Percentiles rank a stretch among this genome's conserved stretches.
phyloP scores from a whole-genome alignment of 768 basidiomycete genomes.

The Harrya chromipes region DNA sequence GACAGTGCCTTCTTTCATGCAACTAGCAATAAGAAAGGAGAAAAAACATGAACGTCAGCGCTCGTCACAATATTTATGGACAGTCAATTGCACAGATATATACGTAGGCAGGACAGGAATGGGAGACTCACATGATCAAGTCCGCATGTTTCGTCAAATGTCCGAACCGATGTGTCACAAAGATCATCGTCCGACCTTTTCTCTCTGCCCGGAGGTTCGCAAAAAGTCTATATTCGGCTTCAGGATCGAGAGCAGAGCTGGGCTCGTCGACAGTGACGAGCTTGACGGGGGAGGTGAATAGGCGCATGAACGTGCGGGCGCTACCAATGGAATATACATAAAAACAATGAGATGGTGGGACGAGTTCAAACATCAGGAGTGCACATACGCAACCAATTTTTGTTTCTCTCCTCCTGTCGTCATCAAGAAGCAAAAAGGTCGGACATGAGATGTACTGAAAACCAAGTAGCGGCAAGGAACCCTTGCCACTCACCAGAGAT shows the following conservation, averaged over 20 bases:
- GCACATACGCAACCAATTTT: constrained; percentile 25
- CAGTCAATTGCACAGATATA: too few relatives aligned
- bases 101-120: not conserved
- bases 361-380: too few relatives aligned
- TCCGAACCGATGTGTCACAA: constrained; percentile 40
- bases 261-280: constrained; percentile 38
- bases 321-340: constrained; percentile 4
- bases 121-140: constrained; percentile 32
- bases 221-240: constrained; percentile 34
- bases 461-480: too few relatives aligned
- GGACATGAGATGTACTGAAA: too few relatives aligned
- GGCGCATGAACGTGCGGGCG: constrained; percentile 41
- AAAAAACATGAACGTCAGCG: not conserved
- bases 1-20: constrained; percentile 32
- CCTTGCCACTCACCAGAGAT: constrained; percentile 22
- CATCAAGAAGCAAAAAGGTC: not conserved
- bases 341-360: not conserved
- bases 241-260: constrained; percentile 37
- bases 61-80: too few relatives aligned
- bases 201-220: constrained; percentile 24
- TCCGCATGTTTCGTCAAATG: constrained; percentile 38
- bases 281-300: constrained; percentile 29
- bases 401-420: constrained; percentile 31
- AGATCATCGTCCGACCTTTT: constrained; percentile 37
- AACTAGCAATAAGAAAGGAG: constrained; percentile 14